Base-by-base conservation (phyloP, 495 filamentous ascomycete genomes). In the Pseudevernia furfuracea region DNA sequence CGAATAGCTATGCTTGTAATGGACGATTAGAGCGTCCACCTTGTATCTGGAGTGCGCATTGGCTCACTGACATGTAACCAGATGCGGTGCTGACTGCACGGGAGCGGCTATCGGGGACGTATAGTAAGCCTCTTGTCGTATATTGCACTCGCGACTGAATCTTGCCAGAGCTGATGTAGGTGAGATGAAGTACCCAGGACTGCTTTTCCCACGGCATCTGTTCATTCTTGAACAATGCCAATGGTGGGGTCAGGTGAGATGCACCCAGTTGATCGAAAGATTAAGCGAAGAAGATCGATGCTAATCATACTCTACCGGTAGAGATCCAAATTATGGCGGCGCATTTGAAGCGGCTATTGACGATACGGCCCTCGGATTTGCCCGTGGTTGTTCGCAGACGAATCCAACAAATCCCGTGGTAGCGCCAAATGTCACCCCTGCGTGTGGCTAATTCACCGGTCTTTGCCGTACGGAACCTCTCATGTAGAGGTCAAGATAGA, bases 131-230 rank as follows among this genome's bases (percentile, higher is more conserved):
- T 53, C 30, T 37, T 37, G 30, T 1, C 7, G 3, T 41, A 1
- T 9, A 36, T 10, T 7, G 15, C 12, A 15, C 11, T 48, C 6
- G 7, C 8, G 21, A 21, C 3, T 15, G 17, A 15, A 36, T 11
- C 19, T 4, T 17, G 17, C 28, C 1, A 37, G 59, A 49, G 60
- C 60, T 64, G 39, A 65, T 36, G 0, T 38, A 3, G 9, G 9
- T 12, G 36, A 30, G 15, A n/a, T 8, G 17, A 53, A 69, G 68
- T 23, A 68, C 68, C 8, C 66, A 70, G 30, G n/a, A 70, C n/a
- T 70, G 68, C 21, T 70, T 67, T 56, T 62, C 52, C 23, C 68
- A 68, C 36, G 68, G 67, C 28, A 67, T 71, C 12, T 69, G 69
- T 34, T 67, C 67, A 38, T 71, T 59, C 38, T 71, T 71, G 53